These are phyloP conservation scores for Trichoderma breve DNA, from an alignment of 2,329 filamentous ascomycete genomes.

Conservation along the genomic window DNA sequence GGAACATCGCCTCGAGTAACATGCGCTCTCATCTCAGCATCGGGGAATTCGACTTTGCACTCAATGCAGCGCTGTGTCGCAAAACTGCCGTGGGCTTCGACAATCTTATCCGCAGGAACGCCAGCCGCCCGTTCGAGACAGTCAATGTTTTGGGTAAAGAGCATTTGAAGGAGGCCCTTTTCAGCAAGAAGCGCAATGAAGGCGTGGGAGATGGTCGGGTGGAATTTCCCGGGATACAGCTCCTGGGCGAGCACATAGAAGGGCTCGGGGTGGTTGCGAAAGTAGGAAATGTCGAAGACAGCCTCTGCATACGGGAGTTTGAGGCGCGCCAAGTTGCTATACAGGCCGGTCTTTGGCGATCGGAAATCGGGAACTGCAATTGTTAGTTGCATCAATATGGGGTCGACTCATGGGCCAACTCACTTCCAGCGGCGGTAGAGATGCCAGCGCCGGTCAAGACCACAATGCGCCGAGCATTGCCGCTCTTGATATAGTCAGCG, in stretches of 20 bases:
- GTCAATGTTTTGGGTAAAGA: conserved; percentile 98
- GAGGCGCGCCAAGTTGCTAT: conserved; percentile 83
- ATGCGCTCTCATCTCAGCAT: conserved; percentile 68
- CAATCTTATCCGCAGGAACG: conserved; percentile 73
- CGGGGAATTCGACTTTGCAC: conserved; percentile 70
- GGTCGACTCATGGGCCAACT: not conserved
- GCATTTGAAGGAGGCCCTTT: conserved; percentile 75
- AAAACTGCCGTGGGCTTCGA: conserved; percentile 96
- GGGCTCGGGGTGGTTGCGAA: conserved; percentile 76
- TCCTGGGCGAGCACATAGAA: conserved; percentile 93
- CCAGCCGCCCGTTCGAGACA: conserved; percentile 87
- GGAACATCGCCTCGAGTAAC: conserved; percentile 69
- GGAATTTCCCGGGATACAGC: conserved; percentile 85
- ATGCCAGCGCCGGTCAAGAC: conserved; percentile 92
- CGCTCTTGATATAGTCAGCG: conserved; percentile 75
- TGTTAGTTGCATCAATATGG: not conserved
- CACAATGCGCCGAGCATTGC: conserved; percentile 67
- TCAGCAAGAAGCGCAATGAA: conserved; percentile 81
- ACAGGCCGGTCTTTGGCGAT: conserved; percentile 88
- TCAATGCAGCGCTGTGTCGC: conserved; percentile 89
- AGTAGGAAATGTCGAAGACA: conserved; percentile 91
- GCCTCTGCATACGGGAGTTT: conserved; percentile 87
- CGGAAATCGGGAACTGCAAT: conserved; percentile 81
- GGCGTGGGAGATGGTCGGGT: conserved; percentile 84
- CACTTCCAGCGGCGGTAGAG: conserved; percentile 67